These are phyloP conservation scores for Paramyrothecium roridum DNA, from an alignment of 2,329 filamentous ascomycete genomes.

Conservation along the genomic window DNA sequence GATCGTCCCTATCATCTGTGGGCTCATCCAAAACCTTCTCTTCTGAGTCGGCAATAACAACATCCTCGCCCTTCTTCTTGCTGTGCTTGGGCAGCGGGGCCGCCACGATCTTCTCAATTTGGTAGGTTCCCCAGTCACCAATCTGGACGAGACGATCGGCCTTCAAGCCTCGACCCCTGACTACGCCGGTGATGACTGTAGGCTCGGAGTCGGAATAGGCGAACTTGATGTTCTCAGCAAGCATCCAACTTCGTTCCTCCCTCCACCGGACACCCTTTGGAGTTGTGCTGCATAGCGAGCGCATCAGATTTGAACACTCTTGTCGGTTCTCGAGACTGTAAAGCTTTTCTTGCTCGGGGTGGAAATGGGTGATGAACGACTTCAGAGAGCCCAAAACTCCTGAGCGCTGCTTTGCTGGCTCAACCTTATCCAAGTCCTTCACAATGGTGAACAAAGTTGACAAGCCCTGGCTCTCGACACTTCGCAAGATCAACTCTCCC, in stretches of 20 bases:
- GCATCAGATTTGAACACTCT: slow-evolving; percentile 86
- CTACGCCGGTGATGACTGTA: slow-evolving; percentile 77
- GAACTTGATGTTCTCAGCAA: slow-evolving; percentile 80
- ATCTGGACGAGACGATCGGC: slow-evolving; percentile 87
- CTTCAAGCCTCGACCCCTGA: slow-evolving; percentile 83
- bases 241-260: slow-evolving; percentile 93
- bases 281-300: slow-evolving; percentile 85
- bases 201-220: slow-evolving; percentile 56
- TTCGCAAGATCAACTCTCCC: slow-evolving; percentile 80
- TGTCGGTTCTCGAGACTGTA: slow-evolving; percentile 85
- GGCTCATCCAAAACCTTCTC: slow-evolving; percentile 67
- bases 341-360: slow-evolving; percentile 87
- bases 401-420: slow-evolving; percentile 73
- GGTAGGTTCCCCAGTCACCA: slow-evolving; percentile 90
- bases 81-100: slow-evolving; percentile 63
- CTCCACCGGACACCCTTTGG: slow-evolving; percentile 96
- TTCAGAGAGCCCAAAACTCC: slow-evolving; percentile 80
- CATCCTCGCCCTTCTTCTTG: slow-evolving; percentile 63
- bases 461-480: slow-evolving; percentile 89
- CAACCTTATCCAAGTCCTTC: slow-evolving; percentile 72
- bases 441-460: slow-evolving; percentile 88
- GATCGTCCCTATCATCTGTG: slow-evolving; percentile 75
- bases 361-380: slow-evolving; percentile 92
- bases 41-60: slow-evolving; percentile 55
- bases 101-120: slow-evolving; percentile 83